A percentile compares a stretch with the other conserved stretches of the same genome.
These are phyloP conservation scores for Dryas integrifolia DNA, from an alignment of 331 rosid species.

Conservation along the genomic window DNA sequence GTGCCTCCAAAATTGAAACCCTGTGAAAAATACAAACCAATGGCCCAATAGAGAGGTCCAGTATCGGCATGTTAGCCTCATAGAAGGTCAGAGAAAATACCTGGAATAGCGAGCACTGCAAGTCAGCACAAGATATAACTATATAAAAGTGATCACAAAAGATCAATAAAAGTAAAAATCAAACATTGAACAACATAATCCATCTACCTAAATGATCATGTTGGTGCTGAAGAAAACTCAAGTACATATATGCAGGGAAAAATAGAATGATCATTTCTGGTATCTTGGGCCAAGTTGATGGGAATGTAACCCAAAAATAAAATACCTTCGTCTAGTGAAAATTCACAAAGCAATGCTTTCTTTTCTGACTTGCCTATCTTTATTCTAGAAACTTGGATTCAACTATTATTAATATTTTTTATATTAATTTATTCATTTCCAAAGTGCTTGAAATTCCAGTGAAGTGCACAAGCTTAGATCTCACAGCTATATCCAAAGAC, in stretches of 20 bases:
- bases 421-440: not conserved
- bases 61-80: slow-evolving; percentile 81
- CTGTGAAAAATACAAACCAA: slow-evolving; percentile 89
- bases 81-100: slow-evolving; percentile 99
- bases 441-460: not conserved
- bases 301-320: not conserved
- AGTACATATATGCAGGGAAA: not conserved
- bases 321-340: not conserved
- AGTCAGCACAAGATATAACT: slow-evolving; percentile 52
- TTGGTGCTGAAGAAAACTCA: not conserved
- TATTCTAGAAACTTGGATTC: not conserved
- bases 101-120: slow-evolving; percentile 80
- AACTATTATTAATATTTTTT: not conserved
- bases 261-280: not conserved
- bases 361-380: not conserved
- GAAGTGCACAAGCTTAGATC: not conserved
- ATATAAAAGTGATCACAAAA: not conserved
- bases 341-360: not conserved
- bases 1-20: slow-evolving; percentile 48
- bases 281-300: not conserved
- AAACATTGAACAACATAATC: not conserved
- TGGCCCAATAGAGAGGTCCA: slow-evolving; percentile 77
- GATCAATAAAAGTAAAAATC: not conserved
- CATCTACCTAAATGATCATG: not conserved
- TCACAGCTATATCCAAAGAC: slow-evolving; percentile 9